Evolutionary conservation across 169 alveolate species (phyloP).

Genomic region (Eimeria falciformis): DNA sequence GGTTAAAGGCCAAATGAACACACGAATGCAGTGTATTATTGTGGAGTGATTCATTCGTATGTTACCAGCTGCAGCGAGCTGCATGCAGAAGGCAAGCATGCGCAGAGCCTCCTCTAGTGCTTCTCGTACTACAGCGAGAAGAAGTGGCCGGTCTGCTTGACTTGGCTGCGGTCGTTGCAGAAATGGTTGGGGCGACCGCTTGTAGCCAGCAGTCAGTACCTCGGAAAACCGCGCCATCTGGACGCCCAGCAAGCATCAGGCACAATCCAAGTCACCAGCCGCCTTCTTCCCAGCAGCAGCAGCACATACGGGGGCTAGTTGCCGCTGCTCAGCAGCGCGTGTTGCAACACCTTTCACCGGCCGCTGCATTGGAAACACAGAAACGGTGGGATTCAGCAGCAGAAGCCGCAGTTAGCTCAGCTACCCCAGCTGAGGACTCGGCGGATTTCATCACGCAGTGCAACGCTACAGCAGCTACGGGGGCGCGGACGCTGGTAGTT

Average conservation of each 20-base stretch:
- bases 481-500: conserved; percentile 7
- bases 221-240: not conserved
- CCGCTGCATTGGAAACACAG: conserved; percentile 33
- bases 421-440: not conserved
- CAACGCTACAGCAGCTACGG: conserved; percentile 44
- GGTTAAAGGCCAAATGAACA: no score
- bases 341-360: conserved; percentile 46
- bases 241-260: conserved; percentile 24
- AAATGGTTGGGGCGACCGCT: conserved; percentile 31
- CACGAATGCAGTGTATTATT: no score
- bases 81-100: conserved; percentile 2
- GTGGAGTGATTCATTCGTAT: not conserved
- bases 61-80: conserved; percentile 54
- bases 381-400: conserved; percentile 29
- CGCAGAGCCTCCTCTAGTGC: not conserved
- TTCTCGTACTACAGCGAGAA: conserved; percentile 21
- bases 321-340: conserved; percentile 60
- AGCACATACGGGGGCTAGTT: conserved; percentile 15
- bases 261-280: conserved; percentile 25
- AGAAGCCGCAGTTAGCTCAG: conserved; percentile 9
- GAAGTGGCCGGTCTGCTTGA: conserved; percentile 43
- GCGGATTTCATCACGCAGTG: conserved; percentile 35
- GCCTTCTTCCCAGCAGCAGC: conserved; percentile 46
- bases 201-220: conserved; percentile 6
- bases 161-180: conserved; percentile 68